Conservation (phyloP, 1,139 yeast genomes). For the Eremothecium sinecaudum region DNA sequence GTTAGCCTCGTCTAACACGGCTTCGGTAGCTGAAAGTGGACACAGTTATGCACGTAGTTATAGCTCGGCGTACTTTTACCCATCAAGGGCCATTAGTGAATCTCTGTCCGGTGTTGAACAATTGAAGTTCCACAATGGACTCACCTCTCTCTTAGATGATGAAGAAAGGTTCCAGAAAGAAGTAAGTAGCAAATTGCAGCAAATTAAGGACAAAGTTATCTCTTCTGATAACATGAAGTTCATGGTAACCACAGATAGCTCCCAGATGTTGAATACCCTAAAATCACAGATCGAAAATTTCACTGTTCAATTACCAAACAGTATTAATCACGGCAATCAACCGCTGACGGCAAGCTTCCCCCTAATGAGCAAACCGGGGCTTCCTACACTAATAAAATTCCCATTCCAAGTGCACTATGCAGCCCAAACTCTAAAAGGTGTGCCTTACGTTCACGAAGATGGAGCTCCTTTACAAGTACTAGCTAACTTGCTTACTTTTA, state of each 20-base stretch:
- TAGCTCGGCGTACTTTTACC: conserved; percentile 57
- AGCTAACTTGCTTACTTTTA: conserved; percentile 71
- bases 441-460: conserved; percentile 57
- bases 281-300: conserved; percentile 30
- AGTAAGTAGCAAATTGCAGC: conserved; percentile 53
- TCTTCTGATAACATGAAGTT: conserved; percentile 38
- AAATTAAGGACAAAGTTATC: conserved; percentile 42
- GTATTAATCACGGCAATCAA: conserved; percentile 5
- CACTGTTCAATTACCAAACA: conserved; percentile 19
- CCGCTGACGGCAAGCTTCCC: conserved; percentile 12
- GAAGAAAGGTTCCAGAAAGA: conserved; percentile 43
- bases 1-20: conserved; percentile 68
- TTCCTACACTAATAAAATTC: conserved; percentile 45
- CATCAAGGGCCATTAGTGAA: conserved; percentile 54
- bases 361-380: conserved; percentile 13
- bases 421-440: conserved; percentile 59
- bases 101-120: conserved; percentile 65
- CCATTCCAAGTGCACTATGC: conserved; percentile 90
- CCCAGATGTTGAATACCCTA: conserved; percentile 18
- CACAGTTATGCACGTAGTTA: conserved; percentile 71
- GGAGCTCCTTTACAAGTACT: conserved; percentile 81
- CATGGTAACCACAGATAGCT: conserved; percentile 51
- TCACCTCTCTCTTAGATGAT: conserved; percentile 49
- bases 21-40: conserved; percentile 77
- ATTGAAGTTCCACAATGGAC: conserved; percentile 54